Conservation (phyloP, 2,329 filamentous ascomycete genomes). For the Emmonsiellopsis sp. region DNA sequence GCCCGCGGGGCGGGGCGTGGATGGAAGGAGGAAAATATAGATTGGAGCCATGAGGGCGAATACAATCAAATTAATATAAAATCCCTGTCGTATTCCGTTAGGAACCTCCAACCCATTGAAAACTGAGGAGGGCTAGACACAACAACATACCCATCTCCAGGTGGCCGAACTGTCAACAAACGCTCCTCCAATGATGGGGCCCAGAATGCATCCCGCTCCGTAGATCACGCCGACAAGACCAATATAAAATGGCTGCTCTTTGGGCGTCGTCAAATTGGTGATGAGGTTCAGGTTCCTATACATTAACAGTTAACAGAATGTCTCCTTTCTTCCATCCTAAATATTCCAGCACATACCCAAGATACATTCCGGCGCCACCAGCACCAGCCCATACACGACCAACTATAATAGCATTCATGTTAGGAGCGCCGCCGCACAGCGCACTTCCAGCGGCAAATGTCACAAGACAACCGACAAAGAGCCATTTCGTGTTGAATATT, state of each 20-base stretch:
- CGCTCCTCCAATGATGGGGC: constrained; percentile 30
- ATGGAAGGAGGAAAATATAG: constrained; percentile 34
- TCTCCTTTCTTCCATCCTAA: too few species aligned
- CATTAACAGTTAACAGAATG: too few species aligned
- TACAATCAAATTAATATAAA: constrained; percentile 46
- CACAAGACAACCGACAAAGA: constrained; percentile 22
- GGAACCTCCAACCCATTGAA: neutral
- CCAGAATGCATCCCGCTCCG: constrained; percentile 27
- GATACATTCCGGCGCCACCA: constrained; percentile 24
- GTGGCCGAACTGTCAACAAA: constrained; percentile 20
- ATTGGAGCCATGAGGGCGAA: constrained; percentile 34
- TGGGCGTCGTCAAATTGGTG: constrained; percentile 12
- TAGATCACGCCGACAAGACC: constrained; percentile 25
- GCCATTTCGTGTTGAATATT: constrained; percentile 38
- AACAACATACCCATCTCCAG: constrained; percentile 25
- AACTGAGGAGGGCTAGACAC: neutral
- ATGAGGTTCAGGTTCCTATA: constrained; percentile 19
- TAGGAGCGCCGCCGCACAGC: constrained; percentile 36
- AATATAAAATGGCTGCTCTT: constrained; percentile 23
- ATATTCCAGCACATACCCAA: constrained; percentile 11
- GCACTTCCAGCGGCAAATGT: constrained; percentile 25
- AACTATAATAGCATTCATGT: constrained; percentile 38
- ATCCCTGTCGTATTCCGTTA: constrained; percentile 13
- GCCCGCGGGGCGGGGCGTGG: constrained; percentile 14
- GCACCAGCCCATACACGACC: constrained; percentile 27